phyloP scores from a whole-genome alignment of 73 alveolate genomes.

The Paramecium primaurelia region DNA sequence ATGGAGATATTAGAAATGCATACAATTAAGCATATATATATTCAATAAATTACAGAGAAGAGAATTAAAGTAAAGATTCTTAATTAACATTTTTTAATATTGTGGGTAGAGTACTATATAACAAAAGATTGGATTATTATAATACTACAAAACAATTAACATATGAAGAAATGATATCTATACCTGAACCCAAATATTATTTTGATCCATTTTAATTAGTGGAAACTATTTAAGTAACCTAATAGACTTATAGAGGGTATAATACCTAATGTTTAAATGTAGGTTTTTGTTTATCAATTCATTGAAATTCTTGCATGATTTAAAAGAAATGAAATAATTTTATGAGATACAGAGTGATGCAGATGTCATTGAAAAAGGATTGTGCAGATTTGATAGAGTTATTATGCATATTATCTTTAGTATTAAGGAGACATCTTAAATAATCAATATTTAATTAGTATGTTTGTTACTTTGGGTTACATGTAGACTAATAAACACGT shows the following conservation, averaged over 20 bases:
- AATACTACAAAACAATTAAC: not conserved
- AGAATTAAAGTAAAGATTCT: not conserved
- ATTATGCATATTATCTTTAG: not conserved
- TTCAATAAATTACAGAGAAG: not conserved
- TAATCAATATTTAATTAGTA: not conserved
- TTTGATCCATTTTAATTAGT: not conserved
- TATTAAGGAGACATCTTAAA: not conserved
- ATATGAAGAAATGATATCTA: not conserved
- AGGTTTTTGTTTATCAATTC: slow-evolving; percentile 9
- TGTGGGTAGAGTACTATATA: not conserved
- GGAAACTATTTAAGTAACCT: not conserved
- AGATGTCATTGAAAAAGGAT: not conserved
- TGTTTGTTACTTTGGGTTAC: not conserved
- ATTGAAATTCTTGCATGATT: not conserved
- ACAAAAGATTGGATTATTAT: not conserved
- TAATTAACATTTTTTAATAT: not conserved
- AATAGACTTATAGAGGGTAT: not conserved
- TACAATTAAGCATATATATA: not conserved
- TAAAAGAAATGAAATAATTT: not conserved
- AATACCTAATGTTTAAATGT: not conserved
- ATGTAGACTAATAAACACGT: not conserved
- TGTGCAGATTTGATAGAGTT: slow-evolving; percentile 8
- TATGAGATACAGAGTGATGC: not conserved
- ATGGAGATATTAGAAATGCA: slow-evolving; percentile 1
- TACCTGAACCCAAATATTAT: not conserved